Conservation (phyloP, 2,329 filamentous ascomycete genomes). For the Dryadomyces quercus-mongolicae region DNA sequence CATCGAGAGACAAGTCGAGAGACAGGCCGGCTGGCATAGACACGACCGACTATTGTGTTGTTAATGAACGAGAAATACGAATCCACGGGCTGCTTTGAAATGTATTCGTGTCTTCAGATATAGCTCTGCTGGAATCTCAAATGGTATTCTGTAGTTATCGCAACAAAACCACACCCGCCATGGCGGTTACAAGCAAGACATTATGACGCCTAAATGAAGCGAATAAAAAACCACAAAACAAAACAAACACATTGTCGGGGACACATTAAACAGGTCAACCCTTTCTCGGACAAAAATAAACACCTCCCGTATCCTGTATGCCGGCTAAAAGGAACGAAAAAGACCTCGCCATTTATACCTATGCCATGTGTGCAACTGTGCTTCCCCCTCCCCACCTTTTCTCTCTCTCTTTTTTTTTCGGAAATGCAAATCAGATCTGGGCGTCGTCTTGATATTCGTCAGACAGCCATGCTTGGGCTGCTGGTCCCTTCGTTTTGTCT, state of each 20-base stretch:
- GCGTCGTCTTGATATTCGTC: conserved; percentile 4
- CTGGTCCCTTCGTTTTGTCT: not conserved
- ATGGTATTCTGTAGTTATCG: conserved; percentile 1
- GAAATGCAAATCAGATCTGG: conserved; percentile 1
- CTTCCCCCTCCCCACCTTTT: not conserved
- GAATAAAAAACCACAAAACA: not conserved
- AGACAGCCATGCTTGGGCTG: not conserved
- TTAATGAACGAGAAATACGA: conserved; percentile 1
- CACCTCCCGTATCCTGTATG: not conserved
- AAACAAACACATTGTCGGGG: not conserved
- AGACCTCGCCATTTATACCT: conserved; percentile 2
- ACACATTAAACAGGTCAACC: not conserved
- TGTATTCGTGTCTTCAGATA: not conserved
- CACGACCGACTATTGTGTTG: too few species aligned
- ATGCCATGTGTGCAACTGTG: not conserved
- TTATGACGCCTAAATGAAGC: not conserved
- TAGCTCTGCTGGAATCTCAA: not conserved
- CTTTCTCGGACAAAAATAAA: not conserved
- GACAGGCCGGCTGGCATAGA: not conserved
- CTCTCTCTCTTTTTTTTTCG: not conserved
- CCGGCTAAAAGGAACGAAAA: not conserved
- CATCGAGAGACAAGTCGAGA: too few species aligned
- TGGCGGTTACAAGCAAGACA: not conserved
- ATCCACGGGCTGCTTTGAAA: not conserved
- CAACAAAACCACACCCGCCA: not conserved